Evolutionary conservation across 768 basidiomycete species (phyloP).

Genomic region (Boletus eberwhitei): DNA sequence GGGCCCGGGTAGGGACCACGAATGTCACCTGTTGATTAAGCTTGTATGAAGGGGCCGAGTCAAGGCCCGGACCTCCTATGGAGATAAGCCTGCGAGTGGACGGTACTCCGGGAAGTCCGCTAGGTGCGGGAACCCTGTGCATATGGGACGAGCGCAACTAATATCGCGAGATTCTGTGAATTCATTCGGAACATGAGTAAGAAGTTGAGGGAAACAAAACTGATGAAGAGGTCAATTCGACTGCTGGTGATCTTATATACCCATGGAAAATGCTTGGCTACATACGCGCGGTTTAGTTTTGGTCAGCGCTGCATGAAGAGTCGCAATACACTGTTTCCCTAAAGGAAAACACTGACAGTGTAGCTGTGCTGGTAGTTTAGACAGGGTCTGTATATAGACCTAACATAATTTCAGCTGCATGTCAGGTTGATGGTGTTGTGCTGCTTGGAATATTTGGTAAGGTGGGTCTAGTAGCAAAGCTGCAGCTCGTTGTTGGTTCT

Average conservation of each 20-base stretch:
- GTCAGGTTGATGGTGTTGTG: no score
- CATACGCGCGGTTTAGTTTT: no score
- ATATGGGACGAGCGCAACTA: constrained; percentile 5
- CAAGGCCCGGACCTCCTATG: constrained; percentile 13
- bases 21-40: constrained; percentile 16
- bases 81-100: constrained; percentile 21
- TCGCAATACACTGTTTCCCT: no score
- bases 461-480: no score
- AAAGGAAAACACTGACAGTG: neutral
- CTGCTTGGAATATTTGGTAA: no score
- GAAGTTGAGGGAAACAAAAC: neutral
- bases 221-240: neutral
- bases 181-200: neutral
- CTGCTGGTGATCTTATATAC: neutral
- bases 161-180: constrained; percentile 2
- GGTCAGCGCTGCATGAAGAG: no score
- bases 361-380: neutral
- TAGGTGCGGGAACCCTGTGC: constrained; percentile 12
- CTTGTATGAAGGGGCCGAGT: constrained; percentile 15
- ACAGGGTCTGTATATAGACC: no score
- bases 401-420: no score
- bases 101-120: constrained; percentile 18
- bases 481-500: neutral
- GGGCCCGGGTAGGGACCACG: constrained; percentile 25
- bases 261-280: no score